Evolutionary conservation across 2,329 filamentous ascomycete genomes (phyloP).

Genomic region (Aspergillus sojae): DNA sequence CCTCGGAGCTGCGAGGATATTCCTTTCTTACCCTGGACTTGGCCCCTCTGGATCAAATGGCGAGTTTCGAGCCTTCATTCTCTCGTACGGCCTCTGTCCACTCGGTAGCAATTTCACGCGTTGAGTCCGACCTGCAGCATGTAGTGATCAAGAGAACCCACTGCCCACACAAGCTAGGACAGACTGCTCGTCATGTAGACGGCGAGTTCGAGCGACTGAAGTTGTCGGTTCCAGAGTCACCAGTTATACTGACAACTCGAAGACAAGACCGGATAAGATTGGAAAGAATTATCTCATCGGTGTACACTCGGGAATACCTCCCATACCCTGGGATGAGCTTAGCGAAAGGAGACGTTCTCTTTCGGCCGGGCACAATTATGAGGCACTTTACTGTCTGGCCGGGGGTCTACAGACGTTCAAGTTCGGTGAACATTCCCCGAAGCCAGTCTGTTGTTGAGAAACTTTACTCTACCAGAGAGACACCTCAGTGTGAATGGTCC

Average conservation of each 20-base stretch:
- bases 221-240: conserved; percentile 70
- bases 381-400: conserved; percentile 80
- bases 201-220: conserved; percentile 75
- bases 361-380: conserved; percentile 78
- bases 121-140: conserved; percentile 69
- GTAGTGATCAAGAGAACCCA: conserved; percentile 87
- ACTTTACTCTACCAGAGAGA: neutral
- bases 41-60: conserved; percentile 72
- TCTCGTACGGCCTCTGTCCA: conserved; percentile 70
- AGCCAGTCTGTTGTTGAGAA: neutral
- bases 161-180: conserved; percentile 60
- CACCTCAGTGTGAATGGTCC: neutral
- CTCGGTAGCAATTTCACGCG: conserved; percentile 72
- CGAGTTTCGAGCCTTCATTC: conserved; percentile 68
- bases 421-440: conserved; percentile 49
- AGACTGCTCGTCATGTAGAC: conserved; percentile 46
- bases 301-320: conserved; percentile 80
- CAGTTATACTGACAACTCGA: conserved; percentile 72
- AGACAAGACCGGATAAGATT: conserved; percentile 76
- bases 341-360: conserved; percentile 69
- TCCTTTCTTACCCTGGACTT: conserved; percentile 65
- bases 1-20: conserved; percentile 30
- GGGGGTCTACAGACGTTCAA: conserved; percentile 73
- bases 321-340: conserved; percentile 80
- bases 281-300: conserved; percentile 72